These are phyloP conservation scores for Penicillium sp. DNA, from an alignment of 2,329 filamentous ascomycete genomes.

Conservation along the genomic window DNA sequence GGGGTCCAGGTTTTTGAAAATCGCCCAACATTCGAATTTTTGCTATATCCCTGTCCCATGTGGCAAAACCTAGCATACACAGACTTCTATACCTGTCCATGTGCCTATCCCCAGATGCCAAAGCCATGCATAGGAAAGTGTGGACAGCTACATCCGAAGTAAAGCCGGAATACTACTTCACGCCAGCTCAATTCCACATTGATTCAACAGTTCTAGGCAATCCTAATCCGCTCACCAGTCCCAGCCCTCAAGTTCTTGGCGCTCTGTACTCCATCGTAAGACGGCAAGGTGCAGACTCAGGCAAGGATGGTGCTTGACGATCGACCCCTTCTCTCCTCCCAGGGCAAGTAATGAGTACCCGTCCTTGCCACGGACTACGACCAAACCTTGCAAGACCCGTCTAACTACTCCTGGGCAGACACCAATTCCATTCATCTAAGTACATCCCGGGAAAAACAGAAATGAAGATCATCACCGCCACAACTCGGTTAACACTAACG, in stretches of 20 bases:
- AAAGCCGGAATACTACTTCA: background rate
- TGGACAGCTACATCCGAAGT: background rate
- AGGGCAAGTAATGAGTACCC: background rate
- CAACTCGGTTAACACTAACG: background rate
- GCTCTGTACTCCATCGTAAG: background rate
- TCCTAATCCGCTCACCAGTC: background rate
- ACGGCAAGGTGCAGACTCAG: slow-evolving; percentile 1
- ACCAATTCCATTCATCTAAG: background rate
- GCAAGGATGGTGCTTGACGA: background rate
- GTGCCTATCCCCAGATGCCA: too few species aligned
- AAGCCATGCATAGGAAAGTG: too few species aligned
- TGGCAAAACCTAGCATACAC: background rate
- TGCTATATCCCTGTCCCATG: slow-evolving; percentile 1
- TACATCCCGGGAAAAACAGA: background rate
- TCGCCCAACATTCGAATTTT: background rate
- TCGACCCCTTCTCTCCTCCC: background rate
- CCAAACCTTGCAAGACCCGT: background rate
- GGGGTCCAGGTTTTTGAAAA: too few species aligned
- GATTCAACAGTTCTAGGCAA: background rate
- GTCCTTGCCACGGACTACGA: too few species aligned
- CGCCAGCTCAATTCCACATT: background rate
- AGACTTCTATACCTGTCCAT: too few species aligned
- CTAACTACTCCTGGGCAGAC: background rate
- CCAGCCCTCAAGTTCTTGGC: background rate
- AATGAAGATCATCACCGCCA: background rate